Evolutionary conservation across 352 stramenopile species (phyloP), one percentile per base, ranked within the genome.

Genomic region (Phytopythium vexans): DNA sequence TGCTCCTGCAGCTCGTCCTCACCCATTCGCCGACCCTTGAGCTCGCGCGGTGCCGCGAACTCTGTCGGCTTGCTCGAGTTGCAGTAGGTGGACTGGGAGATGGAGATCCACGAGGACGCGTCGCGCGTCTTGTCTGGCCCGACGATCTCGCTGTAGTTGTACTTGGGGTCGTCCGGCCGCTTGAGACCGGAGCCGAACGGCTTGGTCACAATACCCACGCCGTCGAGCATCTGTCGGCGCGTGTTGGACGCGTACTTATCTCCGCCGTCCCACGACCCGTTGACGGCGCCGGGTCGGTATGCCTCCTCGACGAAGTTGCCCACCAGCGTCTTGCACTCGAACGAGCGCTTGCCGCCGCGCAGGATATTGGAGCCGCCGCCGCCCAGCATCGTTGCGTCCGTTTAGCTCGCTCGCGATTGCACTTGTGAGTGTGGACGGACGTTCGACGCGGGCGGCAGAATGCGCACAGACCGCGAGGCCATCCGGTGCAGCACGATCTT

Each of bases 231-330:
- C 60, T 89, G 79, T 37, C 63, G 46, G 40, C 66, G 64, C 11
- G 72, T 78, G 47, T 64, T 89, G 42, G 63, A 86, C 52, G 79
- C 76, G 49, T 77, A 92, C 51, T 62, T 74, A 43, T 51, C 58
- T 16, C 70, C 77, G 42, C 74, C 74, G 54, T 74, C 50, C 58
- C 73, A 71, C 7, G 59, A 49, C 21, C 69, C 52, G 39, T 67
- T 72, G 37, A 79, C 62, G 3, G 77, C 77, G 9, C 68, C 72
- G 0, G 82, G 82, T 0, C 77, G 78, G 39, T 88, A 89, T 31
- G 82, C 59, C 51, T 92, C 82, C 49, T 92, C 82, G 21, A 92
- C 82, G 40, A 90, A 92, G 54, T 92, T 92, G 50, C 82, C 80
- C 16, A 92, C 68, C 4, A 92, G 66, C 33, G 82, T 92, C 46